Base-by-base conservation (phyloP, 2,329 filamentous ascomycete genomes). In the Diaporthe citriasiana region DNA sequence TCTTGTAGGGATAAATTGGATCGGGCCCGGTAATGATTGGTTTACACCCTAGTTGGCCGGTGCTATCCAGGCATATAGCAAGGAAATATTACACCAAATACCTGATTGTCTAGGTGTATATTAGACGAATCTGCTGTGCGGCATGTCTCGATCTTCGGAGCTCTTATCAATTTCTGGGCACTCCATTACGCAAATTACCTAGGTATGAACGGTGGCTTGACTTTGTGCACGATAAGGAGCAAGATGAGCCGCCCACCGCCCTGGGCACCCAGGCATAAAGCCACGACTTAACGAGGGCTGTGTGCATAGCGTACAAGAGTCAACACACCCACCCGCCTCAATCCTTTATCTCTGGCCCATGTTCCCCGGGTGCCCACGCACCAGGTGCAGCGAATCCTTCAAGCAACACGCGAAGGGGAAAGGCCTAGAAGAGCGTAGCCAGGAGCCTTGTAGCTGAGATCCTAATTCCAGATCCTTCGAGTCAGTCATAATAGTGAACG, bases 401-500 rank as follows among this genome's bases (percentile, higher is more conserved):
- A 19, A 30, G 10, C 7, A 15, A 60, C 33, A 40, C 4, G 38
- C 15, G 25, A 15, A 45, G 5, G 17, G 17, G 10, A 8, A 50
- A 35, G 19, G 19, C 19, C 42, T 6, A 15, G 17, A 3, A 30
- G 42, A 35, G 42, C 27, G 25, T 10, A 3, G 60, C 27, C 60
- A 35, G 60, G 7, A 8, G 30, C 42, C 40, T 50, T n/a, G 9
- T 8, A 45, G 30, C 50, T 50, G 27, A 50, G 42, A 50, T 50
- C 12, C 42, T 25, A 27, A 50, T 25, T 66, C 60, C 30, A 38
- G 42, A 66, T 50, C 30, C 22, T 38, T 38, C 60, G 60, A 66
- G 59, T 65, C 59, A 66, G 59, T 65, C 59, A 65, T 33, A 15
- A 35, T 33, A 35, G 7, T 22, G 42, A 65, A 35, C 42, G 59